phyloP scores from a whole-genome alignment of 2,329 filamentous ascomycete genomes.

The Aspergillus nomiae region DNA sequence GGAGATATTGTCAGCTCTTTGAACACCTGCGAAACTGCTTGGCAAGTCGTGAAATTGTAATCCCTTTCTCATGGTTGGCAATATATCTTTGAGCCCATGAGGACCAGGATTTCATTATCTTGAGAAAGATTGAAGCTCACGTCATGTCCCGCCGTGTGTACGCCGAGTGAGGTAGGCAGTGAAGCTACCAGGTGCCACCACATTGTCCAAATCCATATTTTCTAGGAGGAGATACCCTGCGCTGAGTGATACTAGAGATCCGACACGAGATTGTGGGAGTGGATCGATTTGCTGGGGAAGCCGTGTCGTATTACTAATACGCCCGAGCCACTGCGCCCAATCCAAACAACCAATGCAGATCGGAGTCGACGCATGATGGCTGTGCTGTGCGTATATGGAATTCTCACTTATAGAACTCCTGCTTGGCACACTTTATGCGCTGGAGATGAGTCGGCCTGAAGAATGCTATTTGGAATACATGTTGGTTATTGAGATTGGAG shows the following conservation, averaged over 20 bases:
- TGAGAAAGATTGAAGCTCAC: not conserved
- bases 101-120: not conserved
- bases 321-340: not conserved
- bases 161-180: not conserved
- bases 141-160: not conserved
- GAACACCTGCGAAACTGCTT: not conserved
- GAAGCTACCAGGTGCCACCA: not conserved
- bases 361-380: constrained; percentile 10
- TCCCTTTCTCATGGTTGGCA: not conserved
- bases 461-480: constrained; percentile 9
- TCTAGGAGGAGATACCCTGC: not conserved
- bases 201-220: not conserved
- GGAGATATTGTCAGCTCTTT: not conserved
- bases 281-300: not conserved
- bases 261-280: not conserved
- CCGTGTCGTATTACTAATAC: constrained; percentile 25
- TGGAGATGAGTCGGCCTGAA: not conserved
- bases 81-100: constrained; percentile 3
- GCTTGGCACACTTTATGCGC: not conserved
- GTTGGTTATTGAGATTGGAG: not conserved
- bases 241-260: not conserved
- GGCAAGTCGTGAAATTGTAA: not conserved
- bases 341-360: constrained; percentile 1
- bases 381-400: constrained; percentile 16
- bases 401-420: not conserved